phyloP scores from a whole-genome alignment of 345 rosid species.

The Jatropha curcas region DNA sequence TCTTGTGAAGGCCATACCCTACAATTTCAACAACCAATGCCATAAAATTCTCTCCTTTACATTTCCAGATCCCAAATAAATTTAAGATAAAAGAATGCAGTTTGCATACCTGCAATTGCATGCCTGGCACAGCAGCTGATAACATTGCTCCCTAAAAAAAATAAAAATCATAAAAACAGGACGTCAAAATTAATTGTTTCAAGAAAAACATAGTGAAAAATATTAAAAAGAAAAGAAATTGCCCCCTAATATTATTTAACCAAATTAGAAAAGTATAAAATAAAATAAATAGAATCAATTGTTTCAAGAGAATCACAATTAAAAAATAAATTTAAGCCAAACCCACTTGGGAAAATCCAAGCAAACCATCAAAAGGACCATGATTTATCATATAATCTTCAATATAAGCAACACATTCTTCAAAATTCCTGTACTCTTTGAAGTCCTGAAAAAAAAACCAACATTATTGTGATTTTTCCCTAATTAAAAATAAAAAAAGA shows the following conservation, averaged over 20 bases:
- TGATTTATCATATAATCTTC: constrained; percentile 46
- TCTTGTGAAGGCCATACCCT: constrained; percentile 38
- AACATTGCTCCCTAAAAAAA: constrained; percentile 42
- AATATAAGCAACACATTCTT: constrained; percentile 38
- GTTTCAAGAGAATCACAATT: background rate
- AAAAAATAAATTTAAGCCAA: background rate
- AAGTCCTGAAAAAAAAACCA: constrained; percentile 24
- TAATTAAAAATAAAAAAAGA: background rate
- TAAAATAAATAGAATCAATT: background rate
- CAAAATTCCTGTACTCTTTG: constrained; percentile 40
- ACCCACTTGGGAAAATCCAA: constrained; percentile 52
- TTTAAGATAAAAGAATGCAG: background rate
- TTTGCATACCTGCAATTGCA: constrained; percentile 42
- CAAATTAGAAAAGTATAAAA: background rate
- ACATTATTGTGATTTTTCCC: background rate
- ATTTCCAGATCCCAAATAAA: background rate
- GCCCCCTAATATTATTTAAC: no score
- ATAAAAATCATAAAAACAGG: background rate
- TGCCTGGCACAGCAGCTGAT: constrained; percentile 50
- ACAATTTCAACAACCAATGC: background rate
- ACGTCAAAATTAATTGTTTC: background rate
- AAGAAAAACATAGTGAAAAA: background rate
- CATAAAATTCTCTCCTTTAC: background rate
- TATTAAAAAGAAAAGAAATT: background rate
- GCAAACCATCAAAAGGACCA: constrained; percentile 54